Evolutionary conservation across 176 grass and related monocot species (phyloP), one percentile per base, ranked within the genome.

Genomic region (Bromus sterilis): DNA sequence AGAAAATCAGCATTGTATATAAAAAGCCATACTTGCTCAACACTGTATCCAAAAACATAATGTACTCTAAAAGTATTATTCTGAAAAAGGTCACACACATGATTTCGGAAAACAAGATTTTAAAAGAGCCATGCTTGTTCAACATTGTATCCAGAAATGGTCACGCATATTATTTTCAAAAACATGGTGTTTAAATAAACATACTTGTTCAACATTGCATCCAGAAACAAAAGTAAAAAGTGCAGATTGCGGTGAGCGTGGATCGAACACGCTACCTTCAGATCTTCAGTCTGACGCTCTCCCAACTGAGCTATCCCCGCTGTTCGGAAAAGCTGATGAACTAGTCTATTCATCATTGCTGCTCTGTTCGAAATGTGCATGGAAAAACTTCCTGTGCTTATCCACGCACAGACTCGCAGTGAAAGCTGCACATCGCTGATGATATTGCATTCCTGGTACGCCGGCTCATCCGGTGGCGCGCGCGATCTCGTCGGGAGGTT

Each of bases 261-360:
- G 93, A 95, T 95, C 80, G 86, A 98, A 98, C 90, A 94, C 88
- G 81, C 88, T 84, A 88, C 90, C 88, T 98, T 98, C 86, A 87
- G 82, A 94, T 89, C 90, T 98, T 98, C 92, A 98, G 95, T 89
- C 92, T 93, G 91, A 97, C 92, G 85, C 75, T 97, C 82, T 86
- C 90, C 90, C 90, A 96, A 91, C 90, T 93, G 90, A 96, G 93
- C 93, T 91, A 96, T 96, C 90, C 93, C 87, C 93, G 85, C 89
- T 20, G 7, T 9, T 53, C n/a, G n/a, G n/a, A n/a, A n/a, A n/a
- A n/a, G n/a, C n/a, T n/a, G n/a, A n/a, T n/a, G n/a, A n/a, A n/a
- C n/a, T n/a, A n/a, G 7, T 53, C 8, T 2, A 0, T 21, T 8
- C n/a, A n/a, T 3, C 2, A 0, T 7, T 4, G 5, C 16, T 2